A percentile compares a stretch with the other conserved stretches of the same genome.
These are phyloP conservation scores for Catunica adiposa DNA, from an alignment of 2,329 filamentous ascomycete species.

Conservation along the genomic window DNA sequence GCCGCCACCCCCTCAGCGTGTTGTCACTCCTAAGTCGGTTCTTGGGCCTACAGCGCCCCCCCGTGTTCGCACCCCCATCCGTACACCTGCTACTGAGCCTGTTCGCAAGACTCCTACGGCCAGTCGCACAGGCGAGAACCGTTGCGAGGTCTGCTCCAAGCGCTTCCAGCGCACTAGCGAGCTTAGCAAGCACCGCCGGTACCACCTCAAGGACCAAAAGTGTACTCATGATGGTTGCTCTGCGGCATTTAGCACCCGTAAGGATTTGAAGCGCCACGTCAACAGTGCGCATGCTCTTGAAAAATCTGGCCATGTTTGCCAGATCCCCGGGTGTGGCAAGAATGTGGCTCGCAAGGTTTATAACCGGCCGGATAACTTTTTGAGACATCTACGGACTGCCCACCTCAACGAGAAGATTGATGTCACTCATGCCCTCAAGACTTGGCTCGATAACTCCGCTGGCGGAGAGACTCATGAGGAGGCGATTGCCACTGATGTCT, in stretches of 20 bases:
- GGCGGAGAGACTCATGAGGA: background rate
- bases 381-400: conserved; percentile 17
- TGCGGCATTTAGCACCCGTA: conserved; percentile 18
- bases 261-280: conserved; percentile 19
- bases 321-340: conserved; percentile 18
- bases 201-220: conserved; percentile 17
- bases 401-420: conserved; percentile 15
- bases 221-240: conserved; percentile 15
- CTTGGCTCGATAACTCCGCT: conserved; percentile 5
- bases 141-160: conserved; percentile 13
- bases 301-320: conserved; percentile 17
- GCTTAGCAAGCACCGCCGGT: conserved; percentile 17
- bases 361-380: conserved; percentile 19
- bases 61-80: background rate
- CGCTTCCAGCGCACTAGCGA: conserved; percentile 10
- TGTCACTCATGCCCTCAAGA: conserved; percentile 8
- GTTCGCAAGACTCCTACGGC: conserved; percentile 4
- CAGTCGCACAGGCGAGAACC: conserved; percentile 7
- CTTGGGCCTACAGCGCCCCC: background rate
- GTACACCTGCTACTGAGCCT: conserved; percentile 6
- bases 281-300: conserved; percentile 15
- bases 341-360: conserved; percentile 18
- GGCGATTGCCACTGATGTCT: too few species aligned
- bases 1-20: background rate
- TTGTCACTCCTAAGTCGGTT: background rate